Conservation (phyloP, 177 flowering plant species). For the Vitis hybrid region DNA sequence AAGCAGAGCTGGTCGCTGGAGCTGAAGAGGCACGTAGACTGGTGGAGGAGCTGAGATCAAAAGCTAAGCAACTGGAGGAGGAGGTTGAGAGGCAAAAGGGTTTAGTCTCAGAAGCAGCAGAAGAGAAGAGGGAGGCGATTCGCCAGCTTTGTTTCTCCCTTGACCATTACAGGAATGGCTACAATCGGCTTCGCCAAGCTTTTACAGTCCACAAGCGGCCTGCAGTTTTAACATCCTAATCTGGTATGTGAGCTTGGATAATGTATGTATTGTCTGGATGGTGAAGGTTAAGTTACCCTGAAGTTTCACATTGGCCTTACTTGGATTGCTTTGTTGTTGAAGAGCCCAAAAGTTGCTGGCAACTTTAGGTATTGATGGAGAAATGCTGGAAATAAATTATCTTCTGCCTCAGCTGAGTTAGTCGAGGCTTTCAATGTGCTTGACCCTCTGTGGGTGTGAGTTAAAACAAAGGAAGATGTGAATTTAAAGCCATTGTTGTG, state of each 20-base stretch:
- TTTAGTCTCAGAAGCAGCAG: slow-evolving; percentile 54
- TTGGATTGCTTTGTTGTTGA: too few species aligned
- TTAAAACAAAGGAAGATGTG: too few species aligned
- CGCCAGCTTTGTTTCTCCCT: slow-evolving; percentile 79
- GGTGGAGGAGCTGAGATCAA: slow-evolving; percentile 26
- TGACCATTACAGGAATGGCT: slow-evolving; percentile 65
- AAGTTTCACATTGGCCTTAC: too few species aligned
- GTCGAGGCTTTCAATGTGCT: too few species aligned
- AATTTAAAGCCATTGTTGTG: too few species aligned
- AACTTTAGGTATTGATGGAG: too few species aligned
- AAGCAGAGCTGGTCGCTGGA: slow-evolving; percentile 33
- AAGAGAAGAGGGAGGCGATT: slow-evolving; percentile 81
- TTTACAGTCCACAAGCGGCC: slow-evolving; percentile 43
- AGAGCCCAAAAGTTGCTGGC: too few species aligned
- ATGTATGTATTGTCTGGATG: too few species aligned
- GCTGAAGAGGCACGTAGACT: slow-evolving; percentile 31
- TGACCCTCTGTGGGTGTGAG: too few species aligned
- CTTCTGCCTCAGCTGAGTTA: too few species aligned
- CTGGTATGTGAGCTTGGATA: not conserved
- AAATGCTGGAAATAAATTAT: too few species aligned
- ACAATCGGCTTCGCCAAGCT: slow-evolving; percentile 55
- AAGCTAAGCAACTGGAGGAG: slow-evolving; percentile 43
- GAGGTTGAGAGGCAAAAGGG: slow-evolving; percentile 52
- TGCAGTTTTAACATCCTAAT: slow-evolving; percentile 29
- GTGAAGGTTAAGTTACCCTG: too few species aligned